Evolutionary conservation across 2,329 filamentous ascomycete genomes (phyloP).

Genomic region (Fusarium sp.): DNA sequence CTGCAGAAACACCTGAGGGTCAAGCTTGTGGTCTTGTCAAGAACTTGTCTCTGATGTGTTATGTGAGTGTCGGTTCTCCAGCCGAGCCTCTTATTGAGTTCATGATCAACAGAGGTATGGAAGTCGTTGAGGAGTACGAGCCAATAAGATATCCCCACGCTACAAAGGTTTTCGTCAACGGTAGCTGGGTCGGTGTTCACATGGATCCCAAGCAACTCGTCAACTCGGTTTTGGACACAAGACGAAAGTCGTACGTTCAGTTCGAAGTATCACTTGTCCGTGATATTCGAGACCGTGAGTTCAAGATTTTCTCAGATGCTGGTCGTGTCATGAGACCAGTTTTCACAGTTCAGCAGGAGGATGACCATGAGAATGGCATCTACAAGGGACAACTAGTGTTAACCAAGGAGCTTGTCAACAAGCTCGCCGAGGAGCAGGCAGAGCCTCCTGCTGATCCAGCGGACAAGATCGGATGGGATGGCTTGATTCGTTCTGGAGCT

Average conservation of each 20-base stretch:
- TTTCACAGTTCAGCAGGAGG: conserved; percentile 92
- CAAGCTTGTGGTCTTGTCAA: conserved; percentile 98
- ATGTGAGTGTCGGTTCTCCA: conserved; percentile 94
- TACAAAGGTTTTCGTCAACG: conserved; percentile 98
- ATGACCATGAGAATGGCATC: conserved; percentile 72
- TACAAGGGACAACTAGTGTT: conserved; percentile 80
- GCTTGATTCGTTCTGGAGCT: conserved; percentile 83
- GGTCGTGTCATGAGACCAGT: conserved; percentile 94
- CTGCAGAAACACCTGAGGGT: conserved; percentile 97
- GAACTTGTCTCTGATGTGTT: conserved; percentile 98
- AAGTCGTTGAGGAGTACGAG: conserved; percentile 95
- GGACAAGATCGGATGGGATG: conserved; percentile 86
- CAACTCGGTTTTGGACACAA: conserved; percentile 79
- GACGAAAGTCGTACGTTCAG: conserved; percentile 84
- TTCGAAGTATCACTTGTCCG: conserved; percentile 95
- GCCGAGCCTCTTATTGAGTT: conserved; percentile 89
- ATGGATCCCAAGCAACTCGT: conserved; percentile 89
- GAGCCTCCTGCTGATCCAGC: conserved; percentile 70
- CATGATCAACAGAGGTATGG: conserved; percentile 94
- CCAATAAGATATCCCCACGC: conserved; percentile 87
- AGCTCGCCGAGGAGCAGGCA: conserved; percentile 79
- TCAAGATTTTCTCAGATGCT: conserved; percentile 98
- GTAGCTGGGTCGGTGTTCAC: conserved; percentile 97
- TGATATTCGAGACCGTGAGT: conserved; percentile 96
- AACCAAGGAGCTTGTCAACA: conserved; percentile 83